Evolutionary conservation across 345 rosid species (phyloP), one percentile per base, ranked within the genome.

Genomic region (Syzygium aqueum): DNA sequence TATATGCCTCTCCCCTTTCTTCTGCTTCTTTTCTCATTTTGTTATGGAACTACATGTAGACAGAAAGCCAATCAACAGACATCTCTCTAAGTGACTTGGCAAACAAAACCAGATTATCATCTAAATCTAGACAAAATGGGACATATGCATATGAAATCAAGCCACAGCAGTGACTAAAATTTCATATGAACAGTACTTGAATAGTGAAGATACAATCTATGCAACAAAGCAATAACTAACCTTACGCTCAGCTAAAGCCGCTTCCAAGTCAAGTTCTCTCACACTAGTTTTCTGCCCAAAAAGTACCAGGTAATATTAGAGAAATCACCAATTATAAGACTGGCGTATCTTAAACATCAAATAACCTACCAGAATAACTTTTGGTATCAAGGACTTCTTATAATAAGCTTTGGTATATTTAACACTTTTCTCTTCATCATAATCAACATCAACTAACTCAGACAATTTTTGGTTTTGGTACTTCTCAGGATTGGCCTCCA

Each of bases 211-310:
- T 40, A 51, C 37, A 33, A 43, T 27, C 49, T 19, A 9, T 33
- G 63, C 27, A 28, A 30, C 25, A 17, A 88, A 85, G 88, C 65
- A 88, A 90, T 86, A 57, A 67, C 23, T 82, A 30, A 95, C 98
- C 99, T 95, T 85, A 53, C 96, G 97, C 94, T 96, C 99, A 61
- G 92, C 94, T 80, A 96, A 93, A 73, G 98, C 99, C 89, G 99
- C 93, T 86, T 95, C 98, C 93, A 97, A 90, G 90, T 97, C 94
- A 33, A 97, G 98, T 89, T 97, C 98, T 91, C 95, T 95, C 80
- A 96, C 97, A 89, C 98, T 96, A 87, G 94, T 93, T 94, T 94
- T 97, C 99, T 97, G 93, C 89, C 59, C n/a, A 87, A 88, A 88
- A 88, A 85, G 51, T 77, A n/a, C 84, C 10, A 87, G 84, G 57